Conservation (phyloP, 78 protist species). For the Dictyostelium capitatum region DNA sequence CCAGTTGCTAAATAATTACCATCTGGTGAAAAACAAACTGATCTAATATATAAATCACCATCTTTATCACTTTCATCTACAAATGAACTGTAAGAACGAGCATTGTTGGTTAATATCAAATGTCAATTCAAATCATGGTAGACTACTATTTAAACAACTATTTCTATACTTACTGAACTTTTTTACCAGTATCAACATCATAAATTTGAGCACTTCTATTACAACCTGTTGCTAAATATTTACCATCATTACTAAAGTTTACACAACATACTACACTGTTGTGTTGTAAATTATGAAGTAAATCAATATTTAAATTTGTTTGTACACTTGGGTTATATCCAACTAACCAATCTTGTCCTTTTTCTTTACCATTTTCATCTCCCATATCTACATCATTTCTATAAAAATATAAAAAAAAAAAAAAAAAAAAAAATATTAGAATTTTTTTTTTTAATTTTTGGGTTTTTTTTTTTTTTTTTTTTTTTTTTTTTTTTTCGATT, state of each 20-base stretch:
- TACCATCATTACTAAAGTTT: slow-evolving; percentile 88
- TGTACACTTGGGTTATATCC: slow-evolving; percentile 86
- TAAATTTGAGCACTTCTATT: slow-evolving; percentile 91
- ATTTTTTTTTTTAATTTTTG: too few relatives aligned
- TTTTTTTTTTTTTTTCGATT: too few relatives aligned
- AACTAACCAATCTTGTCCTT: slow-evolving; percentile 84
- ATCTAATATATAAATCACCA: slow-evolving; percentile 87
- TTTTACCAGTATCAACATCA: slow-evolving; percentile 90
- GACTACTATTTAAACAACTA: neutral
- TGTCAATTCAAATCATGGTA: too few relatives aligned
- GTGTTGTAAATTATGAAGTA: slow-evolving; percentile 82
- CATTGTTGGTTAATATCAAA: too few relatives aligned
- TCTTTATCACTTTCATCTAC: slow-evolving; percentile 76
- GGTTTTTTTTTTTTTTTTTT: too few relatives aligned
- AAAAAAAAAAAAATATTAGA: too few relatives aligned
- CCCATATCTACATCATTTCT: slow-evolving; percentile 5
- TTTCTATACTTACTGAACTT: slow-evolving; percentile 68
- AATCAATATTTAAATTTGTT: slow-evolving; percentile 81
- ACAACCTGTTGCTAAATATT: slow-evolving; percentile 92
- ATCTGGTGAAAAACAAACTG: slow-evolving; percentile 95
- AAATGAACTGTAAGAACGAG: slow-evolving; percentile 31
- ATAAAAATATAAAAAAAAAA: neutral
- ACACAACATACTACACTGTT: slow-evolving; percentile 94
- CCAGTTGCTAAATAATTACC: slow-evolving; percentile 76
- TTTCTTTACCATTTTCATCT: slow-evolving; percentile 49